Evolutionary conservation across 371 early-diverging fungal species (phyloP).

Genomic region (Encephalitozoon intestinalis): DNA sequence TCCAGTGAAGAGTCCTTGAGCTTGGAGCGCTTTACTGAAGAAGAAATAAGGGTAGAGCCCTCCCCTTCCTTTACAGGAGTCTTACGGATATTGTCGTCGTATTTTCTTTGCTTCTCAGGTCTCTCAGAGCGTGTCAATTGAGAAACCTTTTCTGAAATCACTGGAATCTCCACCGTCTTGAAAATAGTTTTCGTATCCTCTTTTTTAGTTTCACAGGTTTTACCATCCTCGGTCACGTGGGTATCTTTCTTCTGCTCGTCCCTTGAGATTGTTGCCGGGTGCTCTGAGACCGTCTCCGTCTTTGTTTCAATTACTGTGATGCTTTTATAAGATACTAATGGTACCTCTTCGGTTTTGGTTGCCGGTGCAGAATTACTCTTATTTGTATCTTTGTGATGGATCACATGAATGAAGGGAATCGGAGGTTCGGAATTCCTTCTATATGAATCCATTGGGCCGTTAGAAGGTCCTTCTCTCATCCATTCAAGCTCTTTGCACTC

Average conservation of each 20-base stretch:
- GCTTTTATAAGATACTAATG: background rate
- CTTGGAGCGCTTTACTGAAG: background rate
- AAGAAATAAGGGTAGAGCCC: background rate
- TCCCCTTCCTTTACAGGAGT: background rate
- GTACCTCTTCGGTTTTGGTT: background rate
- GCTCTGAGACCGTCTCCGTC: conserved; percentile 17
- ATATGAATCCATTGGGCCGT: background rate
- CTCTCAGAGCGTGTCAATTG: background rate
- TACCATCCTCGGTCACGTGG: background rate
- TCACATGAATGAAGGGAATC: conserved; percentile 3
- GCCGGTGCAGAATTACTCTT: background rate
- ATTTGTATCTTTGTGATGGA: background rate
- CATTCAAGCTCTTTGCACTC: background rate
- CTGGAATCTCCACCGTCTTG: background rate
- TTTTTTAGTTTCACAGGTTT: background rate
- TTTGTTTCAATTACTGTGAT: conserved; percentile 10
- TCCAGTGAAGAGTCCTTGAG: background rate
- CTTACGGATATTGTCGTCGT: background rate
- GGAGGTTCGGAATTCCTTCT: background rate
- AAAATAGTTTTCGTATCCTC: background rate
- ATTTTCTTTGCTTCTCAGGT: background rate
- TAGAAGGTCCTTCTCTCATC: background rate
- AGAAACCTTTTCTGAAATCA: background rate
- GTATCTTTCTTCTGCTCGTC: background rate
- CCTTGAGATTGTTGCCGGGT: background rate